phyloP scores from a whole-genome alignment of 2,329 filamentous ascomycete genomes.

The Alternaria sp. region DNA sequence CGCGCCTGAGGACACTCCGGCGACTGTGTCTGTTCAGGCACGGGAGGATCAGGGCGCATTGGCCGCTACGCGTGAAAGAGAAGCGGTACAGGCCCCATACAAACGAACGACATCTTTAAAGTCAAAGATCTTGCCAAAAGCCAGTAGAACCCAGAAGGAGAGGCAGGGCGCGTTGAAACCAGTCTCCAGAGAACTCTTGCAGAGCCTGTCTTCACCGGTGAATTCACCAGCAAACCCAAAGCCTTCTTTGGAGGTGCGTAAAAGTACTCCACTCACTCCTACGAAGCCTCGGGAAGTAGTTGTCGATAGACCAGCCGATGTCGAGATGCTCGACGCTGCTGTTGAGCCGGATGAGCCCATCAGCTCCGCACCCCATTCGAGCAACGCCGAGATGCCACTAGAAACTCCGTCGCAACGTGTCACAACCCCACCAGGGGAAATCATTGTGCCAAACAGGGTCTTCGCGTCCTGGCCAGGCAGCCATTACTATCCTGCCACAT shows the following conservation, averaged over 20 bases:
- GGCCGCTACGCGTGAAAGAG: conserved; percentile 33
- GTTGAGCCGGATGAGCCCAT: conserved; percentile 28
- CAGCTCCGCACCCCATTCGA: conserved; percentile 18
- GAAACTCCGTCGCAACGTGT: conserved; percentile 10
- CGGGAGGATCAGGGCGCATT: conserved; percentile 45
- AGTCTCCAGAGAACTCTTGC: conserved; percentile 31
- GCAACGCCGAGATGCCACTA: conserved; percentile 6
- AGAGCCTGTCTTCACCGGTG: conserved; percentile 27
- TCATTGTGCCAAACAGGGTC: conserved; percentile 59
- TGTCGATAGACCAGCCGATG: conserved; percentile 11
- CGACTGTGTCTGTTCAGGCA: conserved; percentile 29
- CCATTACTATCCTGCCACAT: conserved; percentile 67
- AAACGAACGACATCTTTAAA: conserved; percentile 33
- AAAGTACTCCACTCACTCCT: conserved; percentile 21
- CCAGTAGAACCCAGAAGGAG: conserved; percentile 21
- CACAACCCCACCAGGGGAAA: conserved; percentile 24
- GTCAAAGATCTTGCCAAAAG: conserved; percentile 19
- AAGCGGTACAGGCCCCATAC: conserved; percentile 23
- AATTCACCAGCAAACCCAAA: conserved; percentile 10
- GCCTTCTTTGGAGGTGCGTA: not conserved
- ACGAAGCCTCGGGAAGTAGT: not conserved
- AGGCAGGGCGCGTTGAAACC: conserved; percentile 38
- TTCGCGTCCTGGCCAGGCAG: conserved; percentile 65
- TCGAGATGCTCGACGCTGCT: conserved; percentile 28
- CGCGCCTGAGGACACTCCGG: conserved; percentile 26